Base-by-base conservation (phyloP, 768 basidiomycete genomes). In the Termitomyces titanicus region DNA sequence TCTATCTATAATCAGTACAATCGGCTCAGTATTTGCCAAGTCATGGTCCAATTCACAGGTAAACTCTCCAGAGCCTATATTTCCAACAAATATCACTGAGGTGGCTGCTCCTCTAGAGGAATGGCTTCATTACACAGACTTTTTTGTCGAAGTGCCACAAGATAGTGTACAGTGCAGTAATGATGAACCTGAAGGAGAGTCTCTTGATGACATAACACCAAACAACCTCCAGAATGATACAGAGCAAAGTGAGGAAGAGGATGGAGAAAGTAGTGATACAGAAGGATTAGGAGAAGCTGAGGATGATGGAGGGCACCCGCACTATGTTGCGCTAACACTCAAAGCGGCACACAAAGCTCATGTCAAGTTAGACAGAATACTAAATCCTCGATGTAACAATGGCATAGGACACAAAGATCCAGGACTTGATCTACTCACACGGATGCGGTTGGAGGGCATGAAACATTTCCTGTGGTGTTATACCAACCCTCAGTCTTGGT, bases 341-440 rank as follows among this genome's bases (percentile, higher is more conserved):
- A 10, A 33, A 33, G 33, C 33, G 12, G 33, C 33, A 5, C 9
- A 10, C 9, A 2, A 40, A 9, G 53, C 43, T 20, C 53, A 54
- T 18, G 20, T 5, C 18, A 46, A 47, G 17, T 20, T 54, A 24
- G 44, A 47, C 11, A 17, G 18, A 20, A 54, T 54, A 35, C 25
- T 54, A 13, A 25, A 46, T 38, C 52, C 52, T 33, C 18, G 29
- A 9, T n/a, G 42, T 20, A 39, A 53, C 22, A 53, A 43, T 33
- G 52, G 52, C 40, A 44, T 18, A 17, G 52, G 42, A 22, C 52
- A 53, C 20, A 53, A 44, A 31, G 42, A 52, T 34, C 38, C 51
- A n/a, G 42, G 43, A 31, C 33, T 53, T 45, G 52, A 53, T 33
- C 37, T 54, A 35, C 53, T 54, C 47, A 44, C 46, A 17, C 15